Conservation (phyloP, 2,329 filamentous ascomycete genomes). For the Arachnomyces sp. region DNA sequence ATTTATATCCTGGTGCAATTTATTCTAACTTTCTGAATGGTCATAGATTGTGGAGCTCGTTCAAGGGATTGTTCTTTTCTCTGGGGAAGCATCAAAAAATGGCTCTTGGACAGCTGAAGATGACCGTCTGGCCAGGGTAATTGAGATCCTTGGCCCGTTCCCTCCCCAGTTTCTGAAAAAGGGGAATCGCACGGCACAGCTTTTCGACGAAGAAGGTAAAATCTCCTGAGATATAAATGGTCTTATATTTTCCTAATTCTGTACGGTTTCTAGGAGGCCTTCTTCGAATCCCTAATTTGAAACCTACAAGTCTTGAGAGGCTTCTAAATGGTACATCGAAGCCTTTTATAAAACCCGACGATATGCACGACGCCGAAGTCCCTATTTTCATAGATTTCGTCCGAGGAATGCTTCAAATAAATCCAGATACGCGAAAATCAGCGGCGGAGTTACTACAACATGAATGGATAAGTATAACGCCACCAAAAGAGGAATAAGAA, state of each 20-base stretch:
- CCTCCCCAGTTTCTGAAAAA: constrained; percentile 14
- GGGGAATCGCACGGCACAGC: constrained; percentile 11
- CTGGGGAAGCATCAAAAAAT: constrained; percentile 14
- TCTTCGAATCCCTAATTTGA: constrained; percentile 18
- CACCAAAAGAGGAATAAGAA: no score
- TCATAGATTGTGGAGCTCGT: constrained; percentile 17
- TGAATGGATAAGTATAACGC: constrained; percentile 20
- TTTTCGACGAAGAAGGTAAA: constrained; percentile 18
- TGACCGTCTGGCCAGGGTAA: constrained; percentile 19
- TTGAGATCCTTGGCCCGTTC: constrained; percentile 19
- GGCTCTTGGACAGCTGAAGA: constrained; percentile 21
- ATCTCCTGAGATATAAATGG: background rate
- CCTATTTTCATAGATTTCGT: constrained; percentile 21
- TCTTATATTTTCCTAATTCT: background rate
- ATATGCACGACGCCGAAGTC: constrained; percentile 19
- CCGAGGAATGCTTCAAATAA: constrained; percentile 18
- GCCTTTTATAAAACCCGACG: constrained; percentile 18
- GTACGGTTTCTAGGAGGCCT: constrained; percentile 15
- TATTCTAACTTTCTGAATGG: background rate
- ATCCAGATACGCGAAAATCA: constrained; percentile 17
- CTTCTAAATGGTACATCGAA: constrained; percentile 16
- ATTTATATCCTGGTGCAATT: background rate
- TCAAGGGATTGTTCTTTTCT: constrained; percentile 21
- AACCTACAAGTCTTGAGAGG: constrained; percentile 16
- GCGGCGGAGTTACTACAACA: constrained; percentile 19